Conservation (phyloP, 345 rosid species). For the Microcos paniculata region DNA sequence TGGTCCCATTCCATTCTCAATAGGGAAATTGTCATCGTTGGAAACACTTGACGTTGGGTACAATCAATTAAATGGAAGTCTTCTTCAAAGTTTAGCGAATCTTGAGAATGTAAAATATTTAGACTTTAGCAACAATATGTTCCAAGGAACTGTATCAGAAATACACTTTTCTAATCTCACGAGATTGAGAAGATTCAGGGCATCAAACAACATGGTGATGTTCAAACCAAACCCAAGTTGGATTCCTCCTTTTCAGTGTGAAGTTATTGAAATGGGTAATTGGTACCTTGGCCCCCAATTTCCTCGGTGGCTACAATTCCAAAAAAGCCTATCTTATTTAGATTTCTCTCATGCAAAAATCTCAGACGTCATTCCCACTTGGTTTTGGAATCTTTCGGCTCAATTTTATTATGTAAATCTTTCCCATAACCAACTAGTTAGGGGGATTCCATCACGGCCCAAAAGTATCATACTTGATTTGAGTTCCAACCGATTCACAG, state of each 20-base stretch:
- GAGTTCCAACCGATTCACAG: not conserved
- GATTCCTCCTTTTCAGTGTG: not conserved
- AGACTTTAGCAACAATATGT: not conserved
- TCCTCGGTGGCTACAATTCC: not conserved
- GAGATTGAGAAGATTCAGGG: not conserved
- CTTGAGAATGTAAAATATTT: not conserved
- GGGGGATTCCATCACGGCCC: not conserved
- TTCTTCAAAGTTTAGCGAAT: not conserved
- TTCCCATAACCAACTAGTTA: not conserved
- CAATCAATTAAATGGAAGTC: conserved; percentile 8
- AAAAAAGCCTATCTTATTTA: not conserved
- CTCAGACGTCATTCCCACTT: not conserved
- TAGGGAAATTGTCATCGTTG: not conserved
- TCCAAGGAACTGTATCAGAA: not conserved
- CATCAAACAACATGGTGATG: not conserved
- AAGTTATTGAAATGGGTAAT: not conserved
- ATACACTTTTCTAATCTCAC: not conserved
- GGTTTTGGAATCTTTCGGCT: not conserved
- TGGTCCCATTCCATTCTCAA: conserved; percentile 13
- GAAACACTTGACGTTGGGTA: not conserved
- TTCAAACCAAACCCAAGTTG: not conserved
- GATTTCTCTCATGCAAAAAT: not conserved
- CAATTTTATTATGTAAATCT: not conserved
- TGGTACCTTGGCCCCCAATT: not conserved
- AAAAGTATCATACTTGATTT: not conserved